Percentiles rank a stretch among this genome's conserved stretches.
Evolutionary conservation across 2,329 filamentous ascomycete species (phyloP).

Genomic region (Rhynchosporium agropyri): DNA sequence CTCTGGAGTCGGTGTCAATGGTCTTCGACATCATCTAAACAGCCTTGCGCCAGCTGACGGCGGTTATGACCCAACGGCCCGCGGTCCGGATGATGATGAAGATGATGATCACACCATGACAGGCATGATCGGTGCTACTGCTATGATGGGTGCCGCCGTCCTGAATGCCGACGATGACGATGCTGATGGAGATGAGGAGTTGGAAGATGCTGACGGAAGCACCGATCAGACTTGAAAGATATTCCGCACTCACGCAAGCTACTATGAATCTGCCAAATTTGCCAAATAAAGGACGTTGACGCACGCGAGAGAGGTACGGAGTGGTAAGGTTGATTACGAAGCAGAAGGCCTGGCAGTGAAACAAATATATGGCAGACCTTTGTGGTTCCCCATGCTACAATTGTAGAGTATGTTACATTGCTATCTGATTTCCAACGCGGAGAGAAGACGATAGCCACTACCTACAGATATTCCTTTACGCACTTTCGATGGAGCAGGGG

Average conservation of each 20-base stretch:
- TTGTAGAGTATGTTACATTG: conserved; percentile 6
- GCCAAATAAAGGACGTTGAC: neutral
- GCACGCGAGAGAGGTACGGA: neutral
- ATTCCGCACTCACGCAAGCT: too few relatives aligned
- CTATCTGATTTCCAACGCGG: conserved; percentile 4
- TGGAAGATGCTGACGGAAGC: conserved; percentile 19
- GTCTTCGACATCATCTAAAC: conserved; percentile 79
- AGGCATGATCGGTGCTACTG: conserved; percentile 41
- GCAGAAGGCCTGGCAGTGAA: neutral
- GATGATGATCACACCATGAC: conserved; percentile 59
- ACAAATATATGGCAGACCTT: conserved; percentile 1
- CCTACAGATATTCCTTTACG: conserved; percentile 6
- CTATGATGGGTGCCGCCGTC: conserved; percentile 29
- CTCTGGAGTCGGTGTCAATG: conserved; percentile 79
- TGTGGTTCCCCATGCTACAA: neutral
- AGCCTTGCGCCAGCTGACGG: conserved; percentile 53
- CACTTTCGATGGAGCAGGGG: neutral
- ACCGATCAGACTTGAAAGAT: conserved; percentile 6
- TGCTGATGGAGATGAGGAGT: conserved; percentile 29
- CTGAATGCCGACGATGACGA: conserved; percentile 31
- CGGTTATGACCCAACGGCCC: conserved; percentile 60
- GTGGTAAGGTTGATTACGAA: neutral
- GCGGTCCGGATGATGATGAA: conserved; percentile 78
- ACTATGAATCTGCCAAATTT: neutral
- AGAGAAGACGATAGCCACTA: conserved; percentile 5